A percentile compares a stretch with the other conserved stretches of the same genome.
Conservation (phyloP, 805 yeast species). For the Ogataea methylovora region DNA sequence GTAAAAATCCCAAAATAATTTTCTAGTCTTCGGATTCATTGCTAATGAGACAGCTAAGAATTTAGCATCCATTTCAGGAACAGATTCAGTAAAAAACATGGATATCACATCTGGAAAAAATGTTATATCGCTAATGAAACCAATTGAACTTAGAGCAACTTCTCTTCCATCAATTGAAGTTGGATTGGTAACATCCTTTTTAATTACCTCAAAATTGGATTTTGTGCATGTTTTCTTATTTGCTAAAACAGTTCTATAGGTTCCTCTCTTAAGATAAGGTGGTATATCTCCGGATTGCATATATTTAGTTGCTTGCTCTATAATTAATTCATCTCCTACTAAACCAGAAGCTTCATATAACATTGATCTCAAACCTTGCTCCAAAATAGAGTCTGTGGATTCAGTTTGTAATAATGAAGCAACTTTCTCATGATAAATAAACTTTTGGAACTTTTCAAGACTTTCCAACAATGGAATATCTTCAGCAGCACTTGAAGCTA, state of each 20-base stretch:
- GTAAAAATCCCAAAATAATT: constrained; percentile 42
- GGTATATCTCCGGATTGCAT: constrained; percentile 20
- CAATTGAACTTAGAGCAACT: constrained; percentile 48
- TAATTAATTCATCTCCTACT: constrained; percentile 2
- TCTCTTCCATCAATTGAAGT: constrained; percentile 52
- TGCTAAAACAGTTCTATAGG: constrained; percentile 34
- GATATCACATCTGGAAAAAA: constrained; percentile 32
- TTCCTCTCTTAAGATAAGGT: constrained; percentile 37
- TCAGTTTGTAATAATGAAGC: constrained; percentile 9
- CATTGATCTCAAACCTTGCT: neutral
- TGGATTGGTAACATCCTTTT: constrained; percentile 43
- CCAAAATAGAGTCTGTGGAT: constrained; percentile 6
- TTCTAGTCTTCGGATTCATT: constrained; percentile 35
- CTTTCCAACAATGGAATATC: constrained; percentile 18
- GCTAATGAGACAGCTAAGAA: constrained; percentile 41
- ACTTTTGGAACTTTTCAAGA: constrained; percentile 25
- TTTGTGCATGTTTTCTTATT: constrained; percentile 25
- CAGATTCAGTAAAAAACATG: constrained; percentile 32
- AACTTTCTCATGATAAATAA: constrained; percentile 27
- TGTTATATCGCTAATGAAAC: constrained; percentile 29
- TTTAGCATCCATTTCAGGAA: constrained; percentile 55
- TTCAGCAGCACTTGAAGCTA: constrained; percentile 31
- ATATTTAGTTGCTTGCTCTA: constrained; percentile 6
- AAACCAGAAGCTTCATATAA: neutral
- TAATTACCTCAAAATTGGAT: constrained; percentile 30